phyloP scores from a whole-genome alignment of 441 rosid genomes.

The Isatis lusitanica region DNA sequence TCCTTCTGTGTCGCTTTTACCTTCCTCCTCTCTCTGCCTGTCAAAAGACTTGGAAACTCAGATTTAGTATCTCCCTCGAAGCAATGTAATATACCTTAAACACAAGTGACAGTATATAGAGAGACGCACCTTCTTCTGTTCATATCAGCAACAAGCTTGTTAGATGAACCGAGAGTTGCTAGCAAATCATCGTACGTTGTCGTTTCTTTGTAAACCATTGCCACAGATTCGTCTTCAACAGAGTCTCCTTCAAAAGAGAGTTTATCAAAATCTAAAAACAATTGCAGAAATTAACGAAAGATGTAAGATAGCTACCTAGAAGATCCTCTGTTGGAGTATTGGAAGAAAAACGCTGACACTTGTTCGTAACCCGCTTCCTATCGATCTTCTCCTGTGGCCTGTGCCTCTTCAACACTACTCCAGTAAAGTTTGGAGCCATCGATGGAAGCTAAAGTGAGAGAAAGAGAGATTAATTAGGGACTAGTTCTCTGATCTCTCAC shows the following conservation, averaged over 20 bases:
- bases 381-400: constrained; percentile 33
- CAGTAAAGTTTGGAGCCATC: constrained; percentile 23
- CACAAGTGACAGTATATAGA: too few species aligned
- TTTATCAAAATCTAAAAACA: neutral
- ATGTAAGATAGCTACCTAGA: constrained; percentile 33
- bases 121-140: constrained; percentile 55
- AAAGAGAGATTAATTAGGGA: too few species aligned
- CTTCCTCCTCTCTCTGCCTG: constrained; percentile 60
- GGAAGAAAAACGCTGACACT: constrained; percentile 24
- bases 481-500: too few species aligned
- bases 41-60: neutral
- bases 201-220: constrained; percentile 43
- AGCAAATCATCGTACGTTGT: constrained; percentile 51
- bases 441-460: too few species aligned
- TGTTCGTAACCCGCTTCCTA: constrained; percentile 27
- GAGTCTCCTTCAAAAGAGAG: constrained; percentile 20
- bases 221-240: constrained; percentile 34
- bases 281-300: neutral
- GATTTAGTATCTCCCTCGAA: neutral
- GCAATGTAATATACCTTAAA: too few species aligned
- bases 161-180: constrained; percentile 45
- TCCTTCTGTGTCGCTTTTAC: constrained; percentile 55
- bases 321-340: constrained; percentile 34
- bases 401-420: constrained; percentile 37
- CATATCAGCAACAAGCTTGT: constrained; percentile 49